Percentiles rank a stretch among this genome's conserved stretches.
phyloP scores from a whole-genome alignment of 805 yeast species.

The Suhomyces vadensis region DNA sequence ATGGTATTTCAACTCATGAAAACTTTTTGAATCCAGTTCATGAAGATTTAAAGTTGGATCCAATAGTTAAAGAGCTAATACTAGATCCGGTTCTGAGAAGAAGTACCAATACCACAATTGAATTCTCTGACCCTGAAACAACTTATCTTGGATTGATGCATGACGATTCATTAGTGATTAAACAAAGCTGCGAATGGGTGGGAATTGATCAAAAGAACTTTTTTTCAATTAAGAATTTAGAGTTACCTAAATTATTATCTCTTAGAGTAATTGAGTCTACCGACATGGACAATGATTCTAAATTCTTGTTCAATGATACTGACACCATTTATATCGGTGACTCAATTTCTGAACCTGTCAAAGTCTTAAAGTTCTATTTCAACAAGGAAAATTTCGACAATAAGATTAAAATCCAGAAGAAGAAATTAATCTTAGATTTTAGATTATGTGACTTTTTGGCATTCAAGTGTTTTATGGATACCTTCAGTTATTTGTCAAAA shows the following conservation, averaged over 20 bases:
- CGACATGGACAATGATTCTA: not conserved
- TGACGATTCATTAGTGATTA: not conserved
- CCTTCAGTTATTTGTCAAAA: conserved; percentile 4
- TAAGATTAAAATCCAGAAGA: not conserved
- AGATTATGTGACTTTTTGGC: conserved; percentile 4
- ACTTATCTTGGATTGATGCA: not conserved
- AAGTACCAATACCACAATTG: conserved; percentile 1
- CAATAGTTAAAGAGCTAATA: conserved; percentile 8
- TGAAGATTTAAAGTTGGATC: conserved; percentile 9
- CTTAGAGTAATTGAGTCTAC: not conserved
- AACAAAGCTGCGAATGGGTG: not conserved
- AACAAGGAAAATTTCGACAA: not conserved
- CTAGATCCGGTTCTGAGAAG: conserved; percentile 9
- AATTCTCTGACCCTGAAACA: conserved; percentile 1
- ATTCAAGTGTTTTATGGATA: conserved; percentile 6
- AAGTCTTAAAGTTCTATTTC: conserved; percentile 2
- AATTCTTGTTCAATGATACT: not conserved
- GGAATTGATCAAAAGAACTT: not conserved
- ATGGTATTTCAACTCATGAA: not conserved
- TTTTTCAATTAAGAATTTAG: not conserved
- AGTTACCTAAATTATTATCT: not conserved
- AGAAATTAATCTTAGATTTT: conserved; percentile 9
- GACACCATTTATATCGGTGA: conserved; percentile 8
- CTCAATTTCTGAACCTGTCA: conserved; percentile 4
- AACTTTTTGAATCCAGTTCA: conserved; percentile 9